These are phyloP conservation scores for Zymoseptoria pseudotritici DNA, from an alignment of 2,329 filamentous ascomycete genomes.

Conservation along the genomic window DNA sequence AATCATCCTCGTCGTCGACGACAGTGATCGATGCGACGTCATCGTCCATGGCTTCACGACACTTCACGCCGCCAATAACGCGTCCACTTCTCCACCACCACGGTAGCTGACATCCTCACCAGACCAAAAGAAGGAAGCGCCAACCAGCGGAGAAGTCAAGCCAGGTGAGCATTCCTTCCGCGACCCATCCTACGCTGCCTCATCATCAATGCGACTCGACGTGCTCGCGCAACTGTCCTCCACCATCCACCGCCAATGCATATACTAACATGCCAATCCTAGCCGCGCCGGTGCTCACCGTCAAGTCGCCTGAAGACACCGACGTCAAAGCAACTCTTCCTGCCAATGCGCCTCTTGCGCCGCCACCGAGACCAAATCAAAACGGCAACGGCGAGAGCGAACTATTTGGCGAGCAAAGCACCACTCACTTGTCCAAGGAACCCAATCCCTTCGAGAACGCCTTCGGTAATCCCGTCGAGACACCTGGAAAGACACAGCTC, in stretches of 20 bases:
- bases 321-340: conserved; percentile 24
- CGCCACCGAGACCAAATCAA: conserved; percentile 41
- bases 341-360: conserved; percentile 44
- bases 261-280: neutral
- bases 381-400: conserved; percentile 39
- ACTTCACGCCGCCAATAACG: neutral
- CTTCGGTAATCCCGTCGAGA: conserved; percentile 68
- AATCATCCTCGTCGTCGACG: neutral
- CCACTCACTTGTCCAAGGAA: conserved; percentile 59
- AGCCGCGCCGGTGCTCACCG: conserved; percentile 21
- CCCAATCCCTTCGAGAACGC: conserved; percentile 97
- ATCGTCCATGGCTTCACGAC: neutral
- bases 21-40: neutral
- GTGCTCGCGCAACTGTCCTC: neutral
- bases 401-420: conserved; percentile 40
- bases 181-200: neutral
- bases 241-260: neutral
- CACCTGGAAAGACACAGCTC: conserved; percentile 70
- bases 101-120: neutral
- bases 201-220: neutral
- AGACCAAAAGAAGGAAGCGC: conserved; percentile 12
- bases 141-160: conserved; percentile 8
- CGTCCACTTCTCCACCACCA: neutral
- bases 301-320: conserved; percentile 29
- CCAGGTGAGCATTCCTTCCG: conserved; percentile 9